Conservation (phyloP, 2,329 filamentous ascomycete genomes). For the Aureobasidium pullulans region DNA sequence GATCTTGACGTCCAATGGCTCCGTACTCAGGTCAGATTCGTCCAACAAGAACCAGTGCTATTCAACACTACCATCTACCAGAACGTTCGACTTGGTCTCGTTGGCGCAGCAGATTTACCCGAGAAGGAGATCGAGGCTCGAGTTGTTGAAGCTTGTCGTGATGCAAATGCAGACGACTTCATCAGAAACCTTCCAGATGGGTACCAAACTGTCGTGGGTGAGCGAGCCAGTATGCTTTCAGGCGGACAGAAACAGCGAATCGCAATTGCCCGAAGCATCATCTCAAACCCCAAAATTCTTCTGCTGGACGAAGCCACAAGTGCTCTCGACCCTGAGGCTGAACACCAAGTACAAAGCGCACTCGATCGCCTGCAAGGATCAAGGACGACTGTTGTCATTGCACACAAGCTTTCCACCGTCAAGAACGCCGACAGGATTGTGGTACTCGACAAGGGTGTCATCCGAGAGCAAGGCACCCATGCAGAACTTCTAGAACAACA, state of each 20-base stretch:
- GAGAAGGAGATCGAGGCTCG: constrained; percentile 70
- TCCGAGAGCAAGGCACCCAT: constrained; percentile 40
- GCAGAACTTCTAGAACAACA: constrained; percentile 30
- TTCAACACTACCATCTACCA: constrained; percentile 79
- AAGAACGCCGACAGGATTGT: constrained; percentile 93
- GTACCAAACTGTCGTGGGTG: constrained; percentile 86
- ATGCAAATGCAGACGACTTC: constrained; percentile 93
- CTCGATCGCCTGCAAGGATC: constrained; percentile 70
- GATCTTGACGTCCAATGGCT: constrained; percentile 89
- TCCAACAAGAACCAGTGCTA: constrained; percentile 90
- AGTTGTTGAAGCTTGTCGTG: constrained; percentile 76
- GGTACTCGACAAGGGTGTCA: constrained; percentile 35
- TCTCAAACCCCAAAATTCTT: constrained; percentile 93
- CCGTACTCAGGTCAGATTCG: constrained; percentile 84
- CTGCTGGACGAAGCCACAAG: constrained; percentile 97
- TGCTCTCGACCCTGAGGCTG: constrained; percentile 90
- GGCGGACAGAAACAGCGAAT: constrained; percentile 98
- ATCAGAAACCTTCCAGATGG: constrained; percentile 64
- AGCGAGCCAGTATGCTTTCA: constrained; percentile 84
- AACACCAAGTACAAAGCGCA: constrained; percentile 91
- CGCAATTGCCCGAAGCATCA: constrained; percentile 85
- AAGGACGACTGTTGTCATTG: constrained; percentile 96
- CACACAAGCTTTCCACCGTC: constrained; percentile 90
- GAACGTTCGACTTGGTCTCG: constrained; percentile 55
- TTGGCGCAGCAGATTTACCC: constrained; percentile 65